phyloP scores from a whole-genome alignment of 495 filamentous ascomycete genomes.

The Penicillium manginii region DNA sequence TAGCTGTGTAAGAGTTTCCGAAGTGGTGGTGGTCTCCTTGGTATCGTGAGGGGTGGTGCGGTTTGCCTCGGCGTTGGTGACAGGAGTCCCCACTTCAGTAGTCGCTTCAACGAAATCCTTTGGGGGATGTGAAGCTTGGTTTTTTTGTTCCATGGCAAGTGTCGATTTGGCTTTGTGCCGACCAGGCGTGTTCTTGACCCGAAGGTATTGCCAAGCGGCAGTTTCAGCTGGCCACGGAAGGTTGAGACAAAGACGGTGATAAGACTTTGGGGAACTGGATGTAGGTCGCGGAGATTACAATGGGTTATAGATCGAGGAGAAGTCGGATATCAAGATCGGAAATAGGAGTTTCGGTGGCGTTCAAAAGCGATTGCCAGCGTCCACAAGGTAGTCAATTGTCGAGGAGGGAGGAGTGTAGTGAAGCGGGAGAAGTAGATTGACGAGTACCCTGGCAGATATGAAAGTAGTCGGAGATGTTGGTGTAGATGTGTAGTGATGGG shows the following conservation, averaged over 20 bases:
- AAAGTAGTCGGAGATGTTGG: too few relatives aligned
- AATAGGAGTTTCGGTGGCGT: neutral
- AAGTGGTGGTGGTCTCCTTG: conserved; percentile 8
- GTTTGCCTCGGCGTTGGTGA: conserved; percentile 29
- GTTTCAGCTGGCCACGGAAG: neutral
- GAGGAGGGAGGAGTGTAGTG: neutral
- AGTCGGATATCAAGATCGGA: neutral
- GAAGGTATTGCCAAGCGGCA: neutral
- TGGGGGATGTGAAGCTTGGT: neutral
- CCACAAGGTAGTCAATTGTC: conserved; percentile 11
- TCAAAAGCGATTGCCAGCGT: neutral
- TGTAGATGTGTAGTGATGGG: neutral
- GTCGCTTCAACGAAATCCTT: neutral
- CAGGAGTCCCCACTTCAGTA: conserved; percentile 10
- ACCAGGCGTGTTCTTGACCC: neutral
- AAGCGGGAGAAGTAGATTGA: neutral
- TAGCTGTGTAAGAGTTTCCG: conserved; percentile 47
- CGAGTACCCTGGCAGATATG: conserved; percentile 21
- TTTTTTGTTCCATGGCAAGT: conserved; percentile 3
- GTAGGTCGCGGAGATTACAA: neutral
- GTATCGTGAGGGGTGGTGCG: conserved; percentile 23
- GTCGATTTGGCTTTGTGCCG: neutral
- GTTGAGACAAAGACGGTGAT: neutral
- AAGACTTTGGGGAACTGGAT: neutral
- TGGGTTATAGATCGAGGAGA: neutral